phyloP scores from a whole-genome alignment of 768 basidiomycete species.

The Kwoniella heveanensis region DNA sequence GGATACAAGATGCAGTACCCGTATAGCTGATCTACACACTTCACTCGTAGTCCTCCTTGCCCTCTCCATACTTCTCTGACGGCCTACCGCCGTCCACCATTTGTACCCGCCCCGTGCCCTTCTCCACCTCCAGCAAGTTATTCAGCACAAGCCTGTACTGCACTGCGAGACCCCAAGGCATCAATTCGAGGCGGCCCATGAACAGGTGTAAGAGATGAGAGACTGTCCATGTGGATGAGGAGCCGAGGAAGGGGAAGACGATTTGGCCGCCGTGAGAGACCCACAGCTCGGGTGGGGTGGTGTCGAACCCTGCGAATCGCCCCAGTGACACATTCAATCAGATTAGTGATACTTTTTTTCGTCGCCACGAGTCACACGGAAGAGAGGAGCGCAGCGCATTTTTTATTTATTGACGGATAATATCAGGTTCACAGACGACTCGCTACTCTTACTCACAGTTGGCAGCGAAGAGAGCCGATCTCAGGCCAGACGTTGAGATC shows the following conservation, averaged over 20 bases:
- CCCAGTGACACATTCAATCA: background rate
- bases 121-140: slow-evolving; percentile 35
- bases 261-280: slow-evolving; percentile 39
- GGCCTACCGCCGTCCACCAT: slow-evolving; percentile 10
- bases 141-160: slow-evolving; percentile 40
- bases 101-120: slow-evolving; percentile 4
- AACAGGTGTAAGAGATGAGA: slow-evolving; percentile 32
- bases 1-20: too few species aligned
- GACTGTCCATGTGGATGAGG: slow-evolving; percentile 28
- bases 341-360: too few species aligned
- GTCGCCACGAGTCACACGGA: too few species aligned
- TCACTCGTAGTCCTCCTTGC: slow-evolving; percentile 8
- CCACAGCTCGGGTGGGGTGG: slow-evolving; percentile 38
- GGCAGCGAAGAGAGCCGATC: slow-evolving; percentile 39
- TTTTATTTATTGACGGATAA: background rate
- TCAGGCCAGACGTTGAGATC: slow-evolving; percentile 15
- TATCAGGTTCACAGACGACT: slow-evolving; percentile 1
- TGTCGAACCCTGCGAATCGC: slow-evolving; percentile 43
- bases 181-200: slow-evolving; percentile 33
- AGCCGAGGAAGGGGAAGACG: slow-evolving; percentile 42
- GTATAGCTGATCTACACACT: too few species aligned
- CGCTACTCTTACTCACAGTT: slow-evolving; percentile 35
- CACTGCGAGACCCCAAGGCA: slow-evolving; percentile 46
- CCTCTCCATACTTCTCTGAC: slow-evolving; percentile 6
- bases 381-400: too few species aligned